Evolutionary conservation across 352 stramenopile genomes (phyloP).

Genomic region (Plasmopara muralis): DNA sequence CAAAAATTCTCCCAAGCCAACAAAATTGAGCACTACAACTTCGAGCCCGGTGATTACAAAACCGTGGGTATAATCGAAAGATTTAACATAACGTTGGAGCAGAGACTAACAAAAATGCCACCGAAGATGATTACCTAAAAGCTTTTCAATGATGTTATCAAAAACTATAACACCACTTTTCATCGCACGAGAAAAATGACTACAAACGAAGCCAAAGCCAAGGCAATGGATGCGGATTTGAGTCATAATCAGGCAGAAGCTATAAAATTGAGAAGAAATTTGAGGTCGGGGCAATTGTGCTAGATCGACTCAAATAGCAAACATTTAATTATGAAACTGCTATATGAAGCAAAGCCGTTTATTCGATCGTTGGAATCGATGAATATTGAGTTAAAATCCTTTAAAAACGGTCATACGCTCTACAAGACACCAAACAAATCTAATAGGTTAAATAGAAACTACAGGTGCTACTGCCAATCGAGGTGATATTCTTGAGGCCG

Average conservation of each 20-base stretch:
- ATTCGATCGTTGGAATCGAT: slow-evolving; percentile 21
- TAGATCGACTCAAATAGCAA: slow-evolving; percentile 13
- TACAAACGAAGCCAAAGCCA: slow-evolving; percentile 7
- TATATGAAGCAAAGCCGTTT: slow-evolving; percentile 19
- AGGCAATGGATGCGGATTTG: slow-evolving; percentile 6
- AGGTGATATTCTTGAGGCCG: too few species aligned
- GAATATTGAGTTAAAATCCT: slow-evolving; percentile 17
- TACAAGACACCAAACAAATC: too few species aligned
- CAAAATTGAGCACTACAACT: slow-evolving; percentile 1
- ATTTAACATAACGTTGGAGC: not conserved
- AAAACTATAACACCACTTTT: slow-evolving; percentile 34
- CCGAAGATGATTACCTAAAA: slow-evolving; percentile 1
- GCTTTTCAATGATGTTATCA: slow-evolving; percentile 13
- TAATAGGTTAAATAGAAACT: too few species aligned
- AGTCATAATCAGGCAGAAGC: not conserved
- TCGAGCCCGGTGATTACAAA: not conserved
- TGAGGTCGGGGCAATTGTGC: not conserved
- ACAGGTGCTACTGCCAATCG: too few species aligned
- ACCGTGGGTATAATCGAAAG: not conserved
- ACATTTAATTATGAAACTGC: slow-evolving; percentile 21
- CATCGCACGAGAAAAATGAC: slow-evolving; percentile 11
- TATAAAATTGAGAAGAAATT: slow-evolving; percentile 11
- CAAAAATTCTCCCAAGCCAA: not conserved
- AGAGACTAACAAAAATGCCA: not conserved
- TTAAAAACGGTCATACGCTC: slow-evolving; percentile 2